Evolutionary conservation across 2,329 filamentous ascomycete species (phyloP), one percentile per base, ranked within the genome.

Genomic region (Onygena corvina): DNA sequence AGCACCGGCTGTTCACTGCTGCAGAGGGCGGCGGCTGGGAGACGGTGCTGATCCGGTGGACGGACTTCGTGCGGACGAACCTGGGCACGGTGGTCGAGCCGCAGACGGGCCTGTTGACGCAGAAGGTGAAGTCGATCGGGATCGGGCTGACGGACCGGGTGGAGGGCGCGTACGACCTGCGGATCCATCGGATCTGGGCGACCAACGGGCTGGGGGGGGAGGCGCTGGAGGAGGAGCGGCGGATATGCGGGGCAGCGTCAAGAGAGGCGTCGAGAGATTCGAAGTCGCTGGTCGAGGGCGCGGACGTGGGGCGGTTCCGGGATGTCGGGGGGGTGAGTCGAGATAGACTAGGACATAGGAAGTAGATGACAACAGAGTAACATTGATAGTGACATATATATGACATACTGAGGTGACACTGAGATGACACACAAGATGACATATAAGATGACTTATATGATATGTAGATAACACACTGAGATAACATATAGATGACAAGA

Each of bases 31-130:
- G n/a, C n/a, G n/a, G n/a, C n/a, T 98, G 92, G 92, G 90, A 98
- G 73, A 95, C 92, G 1, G 77, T 95, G n/a, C 67, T 93, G 42
- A 83, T 98, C 55, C 84, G 84, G 54, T 92, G 89, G 76, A 83
- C 82, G 58, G 87, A 94, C 56, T 96, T 98, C 67, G 90, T 98
- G 52, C 76, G 92, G 54, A 98, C 92, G 11, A 96, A 95, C 62
- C 80, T 93, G 61, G 92, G 92, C 4, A 80, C 86, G 59, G 86
- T 94, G 1, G 82, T 95, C 3, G 89, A 96, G 70, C 92, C 92
- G 27, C 90, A 96, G 72, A 82, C 83, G 9, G 88, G 93, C 64
- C 82, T 98, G 67, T 69, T 95, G 63, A 79, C 84, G 54, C 84
- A 93, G 60, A 89, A 87, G 65, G 81, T 98, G 25, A 77, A 80